Conservation (phyloP, 169 alveolate genomes). For the Plasmodium gaboni region DNA sequence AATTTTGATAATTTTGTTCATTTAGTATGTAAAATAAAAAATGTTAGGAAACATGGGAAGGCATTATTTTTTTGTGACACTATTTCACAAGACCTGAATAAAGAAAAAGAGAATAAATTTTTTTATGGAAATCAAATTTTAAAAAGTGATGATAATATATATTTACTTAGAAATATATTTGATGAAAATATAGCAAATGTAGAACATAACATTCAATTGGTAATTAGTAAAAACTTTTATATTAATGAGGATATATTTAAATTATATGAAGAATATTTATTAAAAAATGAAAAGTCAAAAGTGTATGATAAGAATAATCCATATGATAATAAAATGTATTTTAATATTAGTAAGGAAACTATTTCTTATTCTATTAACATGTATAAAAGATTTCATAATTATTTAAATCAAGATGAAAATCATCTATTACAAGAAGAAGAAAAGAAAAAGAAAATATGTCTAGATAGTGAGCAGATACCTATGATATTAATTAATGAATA, state of each 20-base stretch:
- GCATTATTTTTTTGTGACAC: constrained; percentile 46
- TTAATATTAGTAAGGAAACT: background rate
- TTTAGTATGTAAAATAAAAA: constrained; percentile 63
- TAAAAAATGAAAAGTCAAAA: background rate
- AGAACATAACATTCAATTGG: constrained; percentile 25
- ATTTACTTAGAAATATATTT: constrained; percentile 33
- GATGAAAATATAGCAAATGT: constrained; percentile 6
- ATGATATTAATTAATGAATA: constrained; percentile 48
- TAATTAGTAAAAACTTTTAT: constrained; percentile 63
- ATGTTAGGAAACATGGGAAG: constrained; percentile 74
- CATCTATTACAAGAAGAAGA: background rate
- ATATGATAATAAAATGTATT: background rate
- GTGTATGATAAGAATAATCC: background rate
- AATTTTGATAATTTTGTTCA: constrained; percentile 52
- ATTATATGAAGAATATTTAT: constrained; percentile 22
- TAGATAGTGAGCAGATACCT: constrained; percentile 1
- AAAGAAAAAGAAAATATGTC: background rate
- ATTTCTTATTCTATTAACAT: constrained; percentile 28
- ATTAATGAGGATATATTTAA: constrained; percentile 41
- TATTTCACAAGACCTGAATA: constrained; percentile 11
- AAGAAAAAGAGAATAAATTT: constrained; percentile 3
- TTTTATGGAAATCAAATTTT: constrained; percentile 45
- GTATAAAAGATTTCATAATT: constrained; percentile 21
- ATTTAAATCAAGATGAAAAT: constrained; percentile 3
- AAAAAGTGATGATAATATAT: background rate